Evolutionary conservation across 2,329 filamentous ascomycete species (phyloP).

Genomic region (Ceratocystis smalleyi): DNA sequence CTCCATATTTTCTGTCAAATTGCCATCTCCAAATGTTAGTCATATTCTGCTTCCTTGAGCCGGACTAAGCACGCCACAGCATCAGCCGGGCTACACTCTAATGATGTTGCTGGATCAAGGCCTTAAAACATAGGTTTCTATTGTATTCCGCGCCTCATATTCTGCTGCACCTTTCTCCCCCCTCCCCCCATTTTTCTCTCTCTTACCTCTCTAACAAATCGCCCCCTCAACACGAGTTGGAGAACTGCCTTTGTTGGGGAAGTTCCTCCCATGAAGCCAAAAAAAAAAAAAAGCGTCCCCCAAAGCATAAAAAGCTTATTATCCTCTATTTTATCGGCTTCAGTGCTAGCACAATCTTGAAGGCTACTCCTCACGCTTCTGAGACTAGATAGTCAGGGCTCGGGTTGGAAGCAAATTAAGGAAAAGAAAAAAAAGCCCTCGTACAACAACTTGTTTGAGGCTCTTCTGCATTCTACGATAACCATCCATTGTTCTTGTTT

Average conservation of each 20-base stretch:
- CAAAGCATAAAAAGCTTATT: background rate
- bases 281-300: background rate
- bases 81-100: no score
- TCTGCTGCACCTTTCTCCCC: background rate
- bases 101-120: no score
- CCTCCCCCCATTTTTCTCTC: background rate
- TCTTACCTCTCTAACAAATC: background rate
- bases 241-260: background rate
- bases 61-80: no score
- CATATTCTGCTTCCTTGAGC: background rate
- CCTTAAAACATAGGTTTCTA: background rate
- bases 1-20: slow-evolving; percentile 6
- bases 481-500: background rate
- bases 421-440: background rate
- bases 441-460: background rate
- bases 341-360: background rate
- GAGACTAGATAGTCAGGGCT: background rate
- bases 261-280: background rate
- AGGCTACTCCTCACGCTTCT: background rate
- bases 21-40: background rate
- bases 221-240: background rate
- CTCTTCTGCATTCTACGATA: background rate
- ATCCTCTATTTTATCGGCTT: background rate
- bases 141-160: background rate
- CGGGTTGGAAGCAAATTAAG: background rate